These are phyloP conservation scores for Globisporangium solare DNA, from an alignment of 352 stramenopile species.

Conservation along the genomic window DNA sequence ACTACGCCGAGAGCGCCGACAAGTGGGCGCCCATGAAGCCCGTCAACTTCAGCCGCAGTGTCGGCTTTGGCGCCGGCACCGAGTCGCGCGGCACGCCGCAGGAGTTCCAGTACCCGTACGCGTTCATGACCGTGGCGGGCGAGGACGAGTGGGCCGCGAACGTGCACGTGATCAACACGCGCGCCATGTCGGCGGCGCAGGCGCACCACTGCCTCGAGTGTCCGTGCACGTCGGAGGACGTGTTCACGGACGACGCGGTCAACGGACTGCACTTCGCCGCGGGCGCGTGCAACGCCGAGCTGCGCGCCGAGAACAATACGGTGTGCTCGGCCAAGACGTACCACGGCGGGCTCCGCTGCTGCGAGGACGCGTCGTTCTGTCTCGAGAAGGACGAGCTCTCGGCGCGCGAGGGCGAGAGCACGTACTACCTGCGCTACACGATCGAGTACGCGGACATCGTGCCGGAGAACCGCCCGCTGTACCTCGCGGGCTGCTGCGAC, in stretches of 20 bases:
- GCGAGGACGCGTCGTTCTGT: constrained; percentile 64
- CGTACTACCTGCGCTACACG: constrained; percentile 75
- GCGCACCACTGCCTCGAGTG: constrained; percentile 74
- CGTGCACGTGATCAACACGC: constrained; percentile 83
- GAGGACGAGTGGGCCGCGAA: constrained; percentile 81
- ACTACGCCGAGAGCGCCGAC: constrained; percentile 43
- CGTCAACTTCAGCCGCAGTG: constrained; percentile 60
- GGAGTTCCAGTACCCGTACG: constrained; percentile 75
- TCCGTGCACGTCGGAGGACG: constrained; percentile 66
- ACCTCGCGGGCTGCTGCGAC: constrained; percentile 69
- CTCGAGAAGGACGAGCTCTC: constrained; percentile 52
- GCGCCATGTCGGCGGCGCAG: constrained; percentile 31
- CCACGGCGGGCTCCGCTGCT: constrained; percentile 69
- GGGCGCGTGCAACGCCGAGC: constrained; percentile 55
- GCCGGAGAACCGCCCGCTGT: constrained; percentile 53
- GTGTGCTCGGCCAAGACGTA: constrained; percentile 59
- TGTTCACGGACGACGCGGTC: constrained; percentile 39
- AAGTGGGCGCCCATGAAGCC: constrained; percentile 73
- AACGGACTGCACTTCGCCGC: constrained; percentile 45
- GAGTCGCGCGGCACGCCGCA: constrained; percentile 76
- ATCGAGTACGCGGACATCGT: constrained; percentile 62
- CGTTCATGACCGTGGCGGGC: constrained; percentile 70
- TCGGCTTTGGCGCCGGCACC: constrained; percentile 74
- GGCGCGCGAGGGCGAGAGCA: constrained; percentile 22
- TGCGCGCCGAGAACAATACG: constrained; percentile 66